Evolutionary conservation across 2,329 filamentous ascomycete genomes (phyloP).

Genomic region (Penicillium aurantiogriseum): DNA sequence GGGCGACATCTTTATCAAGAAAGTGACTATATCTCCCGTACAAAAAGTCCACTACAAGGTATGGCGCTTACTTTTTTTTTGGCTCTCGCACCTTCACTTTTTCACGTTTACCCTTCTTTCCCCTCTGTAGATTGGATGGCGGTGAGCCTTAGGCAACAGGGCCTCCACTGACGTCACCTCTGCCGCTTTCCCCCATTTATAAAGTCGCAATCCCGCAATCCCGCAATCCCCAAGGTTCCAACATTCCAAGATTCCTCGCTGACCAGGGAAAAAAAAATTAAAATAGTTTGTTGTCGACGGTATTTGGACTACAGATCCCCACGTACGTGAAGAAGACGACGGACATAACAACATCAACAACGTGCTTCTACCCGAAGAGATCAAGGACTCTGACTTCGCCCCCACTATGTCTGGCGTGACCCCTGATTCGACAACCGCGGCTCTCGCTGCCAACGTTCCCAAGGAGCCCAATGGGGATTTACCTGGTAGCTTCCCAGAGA

Average conservation of each 20-base stretch:
- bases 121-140: conserved; percentile 14
- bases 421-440: conserved; percentile 69
- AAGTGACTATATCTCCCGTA: conserved; percentile 66
- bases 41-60: conserved; percentile 96
- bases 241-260: conserved; percentile 3
- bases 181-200: conserved; percentile 13
- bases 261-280: not conserved
- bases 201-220: conserved; percentile 15
- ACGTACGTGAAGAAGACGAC: conserved; percentile 79
- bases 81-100: not conserved
- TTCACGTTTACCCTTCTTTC: not conserved
- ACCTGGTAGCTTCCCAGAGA: conserved; percentile 71
- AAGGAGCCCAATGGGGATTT: conserved; percentile 52
- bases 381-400: conserved; percentile 42
- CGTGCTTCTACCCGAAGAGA: conserved; percentile 74
- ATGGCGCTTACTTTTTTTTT: conserved; percentile 32
- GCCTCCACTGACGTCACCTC: conserved; percentile 23
- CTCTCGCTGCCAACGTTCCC: conserved; percentile 55
- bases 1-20: conserved; percentile 72
- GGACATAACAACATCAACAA: conserved; percentile 86
- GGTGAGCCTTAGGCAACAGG: conserved; percentile 23
- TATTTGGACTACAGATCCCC: conserved; percentile 79
- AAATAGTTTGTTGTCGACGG: conserved; percentile 90
- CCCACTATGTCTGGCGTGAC: conserved; percentile 60
- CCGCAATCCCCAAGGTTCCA: not conserved